Base-by-base conservation (phyloP, 306 rosid species). In the Fragaria iinumae region DNA sequence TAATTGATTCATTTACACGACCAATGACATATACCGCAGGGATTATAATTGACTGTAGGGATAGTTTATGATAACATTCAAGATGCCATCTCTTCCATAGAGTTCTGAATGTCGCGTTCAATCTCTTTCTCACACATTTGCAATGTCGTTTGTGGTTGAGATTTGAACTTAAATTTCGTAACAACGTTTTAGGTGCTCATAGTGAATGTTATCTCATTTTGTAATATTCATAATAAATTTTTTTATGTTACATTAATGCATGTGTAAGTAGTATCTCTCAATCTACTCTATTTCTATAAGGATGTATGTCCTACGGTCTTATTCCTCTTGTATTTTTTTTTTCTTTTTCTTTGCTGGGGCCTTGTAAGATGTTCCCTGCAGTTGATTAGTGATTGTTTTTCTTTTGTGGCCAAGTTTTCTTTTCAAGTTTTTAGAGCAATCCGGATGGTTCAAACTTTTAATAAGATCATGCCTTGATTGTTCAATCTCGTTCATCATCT, bases 111-210 rank as follows among this genome's bases (percentile, higher is more conserved):
- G 39, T 2, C 7, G 6, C 7, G 55, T 57, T 73, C 68, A 39
- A 9, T 73, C 20, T 21, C 67, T 36, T 62, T 11, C 20, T 64
- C 47, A 34, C 69, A 62, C 27, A 32, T 63, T 65, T 65, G 23
- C n/a, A 1, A 36, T 36, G 69, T 34, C 18, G 29, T 39, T 56
- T 39, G 77, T 73, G 67, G 68, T 41, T 73, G 76, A 73, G 76
- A 55, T 55, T 73, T 11, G 23, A 59, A 60, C 59, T 59, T 60
- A 1, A 73, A 23, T 7, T 43, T 56, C 29, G 16, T 27, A 14
- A n/a, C 43, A 34, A 41, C 17, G 43, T 21, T n/a, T 4, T 21
- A 43, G n/a, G 44, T 6, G 44, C 36, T 73, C 77, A 9, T 74
- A 4, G 17, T 59, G 27, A 59, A 74, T 59, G 32, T 17, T 11